These are phyloP conservation scores for Candida boidinii DNA, from an alignment of 805 yeast species.

Conservation along the genomic window DNA sequence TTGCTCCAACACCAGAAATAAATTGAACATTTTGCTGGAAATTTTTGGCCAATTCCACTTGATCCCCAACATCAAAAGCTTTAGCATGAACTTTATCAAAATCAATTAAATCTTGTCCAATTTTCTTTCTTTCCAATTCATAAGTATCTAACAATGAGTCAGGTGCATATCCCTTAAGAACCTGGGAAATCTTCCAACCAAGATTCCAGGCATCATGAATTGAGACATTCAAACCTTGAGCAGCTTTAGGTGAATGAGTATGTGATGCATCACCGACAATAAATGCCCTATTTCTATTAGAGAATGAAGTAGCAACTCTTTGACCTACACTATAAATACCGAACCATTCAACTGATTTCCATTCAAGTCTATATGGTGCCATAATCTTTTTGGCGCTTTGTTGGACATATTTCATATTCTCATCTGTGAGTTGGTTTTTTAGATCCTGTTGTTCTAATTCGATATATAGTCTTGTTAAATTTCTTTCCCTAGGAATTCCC, in stretches of 20 bases:
- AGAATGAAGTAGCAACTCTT: constrained; percentile 16
- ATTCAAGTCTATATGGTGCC: constrained; percentile 17
- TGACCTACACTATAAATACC: constrained; percentile 26
- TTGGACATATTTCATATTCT: constrained; percentile 14
- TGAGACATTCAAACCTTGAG: constrained; percentile 27
- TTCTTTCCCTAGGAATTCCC: constrained; percentile 27
- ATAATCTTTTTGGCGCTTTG: constrained; percentile 15
- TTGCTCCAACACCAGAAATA: constrained; percentile 17
- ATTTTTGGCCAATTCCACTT: constrained; percentile 11
- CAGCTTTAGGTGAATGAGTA: constrained; percentile 27
- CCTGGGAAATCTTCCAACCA: constrained; percentile 26
- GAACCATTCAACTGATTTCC: constrained; percentile 22
- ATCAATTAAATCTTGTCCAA: constrained; percentile 24
- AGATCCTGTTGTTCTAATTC: constrained; percentile 13
- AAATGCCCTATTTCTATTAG: constrained; percentile 16
- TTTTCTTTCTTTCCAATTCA: constrained; percentile 21
- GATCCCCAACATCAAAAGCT: constrained; percentile 21
- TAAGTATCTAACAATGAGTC: constrained; percentile 19
- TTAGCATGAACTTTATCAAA: constrained; percentile 24
- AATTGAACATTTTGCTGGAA: constrained; percentile 10
- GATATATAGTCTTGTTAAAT: constrained; percentile 23
- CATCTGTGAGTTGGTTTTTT: constrained; percentile 6
- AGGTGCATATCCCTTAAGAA: constrained; percentile 18
- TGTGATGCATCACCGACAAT: constrained; percentile 25
- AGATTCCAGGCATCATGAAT: constrained; percentile 19